Conservation (phyloP, 2,329 filamentous ascomycete genomes). For the Zymoseptoria crescenta region DNA sequence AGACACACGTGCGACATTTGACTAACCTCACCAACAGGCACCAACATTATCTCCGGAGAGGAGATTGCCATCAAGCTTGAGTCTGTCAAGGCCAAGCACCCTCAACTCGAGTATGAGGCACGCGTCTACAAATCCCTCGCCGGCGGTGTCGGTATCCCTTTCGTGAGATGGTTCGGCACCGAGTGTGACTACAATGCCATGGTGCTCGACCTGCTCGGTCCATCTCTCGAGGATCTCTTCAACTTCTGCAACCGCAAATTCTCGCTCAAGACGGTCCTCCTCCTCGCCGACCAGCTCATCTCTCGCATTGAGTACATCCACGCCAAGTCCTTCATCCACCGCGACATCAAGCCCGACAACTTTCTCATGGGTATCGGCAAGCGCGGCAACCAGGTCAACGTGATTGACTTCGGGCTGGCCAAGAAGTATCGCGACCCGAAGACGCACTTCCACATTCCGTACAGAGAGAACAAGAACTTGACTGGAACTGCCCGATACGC, state of each 20-base stretch:
- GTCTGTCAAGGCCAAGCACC: slow-evolving; percentile 98
- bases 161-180: slow-evolving; percentile 98
- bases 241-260: slow-evolving; percentile 99
- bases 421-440: slow-evolving; percentile 99
- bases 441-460: slow-evolving; percentile 99
- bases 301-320: slow-evolving; percentile 99
- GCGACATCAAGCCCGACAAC: slow-evolving; percentile 99
- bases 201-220: slow-evolving; percentile 94
- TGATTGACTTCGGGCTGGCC: slow-evolving; percentile 96
- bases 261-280: slow-evolving; percentile 93
- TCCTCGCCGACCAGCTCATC: slow-evolving; percentile 95
- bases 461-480: slow-evolving; percentile 99
- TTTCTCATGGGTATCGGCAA: slow-evolving; percentile 99
- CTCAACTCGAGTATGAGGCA: slow-evolving; percentile 96
- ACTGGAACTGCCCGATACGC: slow-evolving; percentile 98
- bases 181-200: slow-evolving; percentile 99
- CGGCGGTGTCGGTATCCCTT: slow-evolving; percentile 94
- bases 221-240: slow-evolving; percentile 95
- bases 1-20: neutral
- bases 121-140: slow-evolving; percentile 85
- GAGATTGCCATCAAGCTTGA: slow-evolving; percentile 99
- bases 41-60: slow-evolving; percentile 98
- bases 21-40: slow-evolving; percentile 49
- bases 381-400: slow-evolving; percentile 98
- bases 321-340: slow-evolving; percentile 98